These are phyloP conservation scores for Umbilicus rupestris DNA, from an alignment of 164 flowering plant species.

Conservation along the genomic window DNA sequence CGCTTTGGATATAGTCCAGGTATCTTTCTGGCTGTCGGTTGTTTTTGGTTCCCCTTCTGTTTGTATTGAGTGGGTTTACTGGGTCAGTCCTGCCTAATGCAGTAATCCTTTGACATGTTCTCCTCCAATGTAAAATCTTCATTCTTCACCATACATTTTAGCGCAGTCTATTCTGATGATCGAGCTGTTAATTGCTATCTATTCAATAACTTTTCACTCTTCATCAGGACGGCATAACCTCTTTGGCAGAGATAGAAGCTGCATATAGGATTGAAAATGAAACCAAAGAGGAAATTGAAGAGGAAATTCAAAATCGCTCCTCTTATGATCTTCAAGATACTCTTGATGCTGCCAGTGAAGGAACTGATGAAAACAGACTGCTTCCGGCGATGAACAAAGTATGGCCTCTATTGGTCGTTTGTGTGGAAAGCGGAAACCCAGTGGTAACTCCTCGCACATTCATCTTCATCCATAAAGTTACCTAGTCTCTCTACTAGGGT, in stretches of 20 bases:
- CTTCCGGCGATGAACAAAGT: constrained; percentile 93
- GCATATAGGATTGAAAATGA: constrained; percentile 52
- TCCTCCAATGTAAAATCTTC: background rate
- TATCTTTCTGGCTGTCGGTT: constrained; percentile 17
- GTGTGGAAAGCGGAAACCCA: constrained; percentile 46
- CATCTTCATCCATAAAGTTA: background rate
- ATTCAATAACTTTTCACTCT: background rate
- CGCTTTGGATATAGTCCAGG: constrained; percentile 74
- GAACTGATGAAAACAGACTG: constrained; percentile 69
- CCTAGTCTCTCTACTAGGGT: background rate
- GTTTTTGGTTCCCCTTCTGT: background rate
- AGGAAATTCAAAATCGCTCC: constrained; percentile 31
- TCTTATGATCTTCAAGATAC: constrained; percentile 55
- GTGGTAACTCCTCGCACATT: constrained; percentile 40
- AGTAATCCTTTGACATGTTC: background rate
- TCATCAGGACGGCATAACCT: constrained; percentile 47
- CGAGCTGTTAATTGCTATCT: background rate
- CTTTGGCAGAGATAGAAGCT: constrained; percentile 84
- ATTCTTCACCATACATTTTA: background rate
- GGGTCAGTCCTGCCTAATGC: background rate
- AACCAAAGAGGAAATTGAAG: constrained; percentile 43
- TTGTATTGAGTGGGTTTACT: background rate
- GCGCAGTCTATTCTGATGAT: background rate
- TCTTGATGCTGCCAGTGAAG: constrained; percentile 54
- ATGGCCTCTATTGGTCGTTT: constrained; percentile 81